Conservation (phyloP, 176 grass and related monocot species). For the bread wheat (Triticum aestivum) region IWGSC_CS_RefSeq_v2.1 NC_057798.1:749430383-749430882, state of each 20-base stretch:
- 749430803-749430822: not conserved
- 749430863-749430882: slow-evolving; percentile 61
- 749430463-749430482: too few relatives aligned
- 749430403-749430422: too few relatives aligned
- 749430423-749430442: too few relatives aligned
- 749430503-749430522: too few relatives aligned
- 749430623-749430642: not conserved
- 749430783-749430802: not conserved
- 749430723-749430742: not conserved
- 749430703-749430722: not conserved
- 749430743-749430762: not conserved
- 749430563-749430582: not conserved
- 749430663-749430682: not conserved
- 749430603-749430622: slow-evolving; percentile 36
- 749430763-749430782: not conserved
- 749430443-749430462: too few relatives aligned
- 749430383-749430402: too few relatives aligned
- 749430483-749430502: too few relatives aligned
- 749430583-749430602: slow-evolving; percentile 49
- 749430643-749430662: not conserved
- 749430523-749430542: too few relatives aligned
- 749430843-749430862: slow-evolving; percentile 50
- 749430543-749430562: not conserved
- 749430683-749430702: not conserved
- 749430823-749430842: not conserved